phyloP scores from a whole-genome alignment of 306 rosid genomes.

The Castanopsis chinensis region DNA sequence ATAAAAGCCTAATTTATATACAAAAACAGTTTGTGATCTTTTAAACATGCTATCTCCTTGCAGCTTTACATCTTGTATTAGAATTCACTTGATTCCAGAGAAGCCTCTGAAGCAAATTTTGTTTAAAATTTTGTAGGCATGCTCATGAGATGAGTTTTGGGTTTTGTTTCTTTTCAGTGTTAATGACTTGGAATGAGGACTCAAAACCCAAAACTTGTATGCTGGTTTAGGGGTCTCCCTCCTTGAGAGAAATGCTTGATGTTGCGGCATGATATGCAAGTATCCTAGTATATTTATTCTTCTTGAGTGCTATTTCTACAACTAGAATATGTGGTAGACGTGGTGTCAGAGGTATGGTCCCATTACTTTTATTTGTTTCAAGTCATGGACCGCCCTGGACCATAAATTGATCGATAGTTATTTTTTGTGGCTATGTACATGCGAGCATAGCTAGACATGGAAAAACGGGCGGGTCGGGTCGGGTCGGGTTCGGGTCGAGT shows the following conservation, averaged over 20 bases:
- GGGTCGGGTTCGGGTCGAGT: too few relatives aligned
- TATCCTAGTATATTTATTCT: background rate
- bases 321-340: background rate
- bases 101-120: background rate
- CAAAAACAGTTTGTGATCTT: conserved; percentile 32
- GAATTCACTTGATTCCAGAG: background rate
- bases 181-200: background rate
- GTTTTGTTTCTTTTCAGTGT: background rate
- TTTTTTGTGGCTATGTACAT: background rate
- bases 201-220: background rate
- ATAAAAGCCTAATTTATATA: conserved; percentile 36
- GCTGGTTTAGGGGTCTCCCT: background rate
- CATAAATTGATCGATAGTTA: background rate
- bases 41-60: conserved; percentile 10
- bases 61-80: conserved; percentile 3
- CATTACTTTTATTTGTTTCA: background rate
- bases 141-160: background rate
- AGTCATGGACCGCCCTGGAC: conserved; percentile 32
- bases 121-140: background rate
- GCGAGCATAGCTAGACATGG: background rate
- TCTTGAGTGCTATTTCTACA: background rate
- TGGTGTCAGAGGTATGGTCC: background rate
- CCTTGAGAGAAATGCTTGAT: background rate
- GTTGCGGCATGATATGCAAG: background rate
- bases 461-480: too few relatives aligned